These are phyloP conservation scores for Candida sanyaensis DNA, from an alignment of 1,139 yeast species.

Conservation along the genomic window DNA sequence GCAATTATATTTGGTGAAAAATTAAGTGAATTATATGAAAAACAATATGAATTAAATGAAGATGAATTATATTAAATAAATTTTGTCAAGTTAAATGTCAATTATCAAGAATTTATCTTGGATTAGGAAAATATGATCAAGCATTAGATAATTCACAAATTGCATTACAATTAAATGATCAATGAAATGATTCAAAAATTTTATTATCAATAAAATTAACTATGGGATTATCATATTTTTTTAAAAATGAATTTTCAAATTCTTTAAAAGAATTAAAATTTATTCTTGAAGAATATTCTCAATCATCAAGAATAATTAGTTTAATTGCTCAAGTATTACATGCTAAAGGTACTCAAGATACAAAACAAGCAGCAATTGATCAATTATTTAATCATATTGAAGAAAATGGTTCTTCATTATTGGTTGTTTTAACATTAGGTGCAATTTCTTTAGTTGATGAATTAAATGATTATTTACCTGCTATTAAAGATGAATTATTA, in stretches of 20 bases:
- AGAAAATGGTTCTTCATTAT: constrained; percentile 61
- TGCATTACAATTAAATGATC: constrained; percentile 46
- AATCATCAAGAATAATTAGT: constrained; percentile 63
- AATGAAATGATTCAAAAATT: constrained; percentile 12
- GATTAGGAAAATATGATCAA: constrained; percentile 50
- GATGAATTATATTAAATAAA: constrained; percentile 43
- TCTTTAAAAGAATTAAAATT: constrained; percentile 68
- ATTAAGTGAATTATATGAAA: constrained; percentile 55
- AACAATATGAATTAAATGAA: constrained; percentile 58
- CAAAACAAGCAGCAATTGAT: constrained; percentile 78
- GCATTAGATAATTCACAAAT: constrained; percentile 66
- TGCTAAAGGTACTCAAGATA: constrained; percentile 70
- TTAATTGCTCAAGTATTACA: constrained; percentile 78
- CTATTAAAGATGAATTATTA: constrained; percentile 68
- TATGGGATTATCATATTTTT: constrained; percentile 69
- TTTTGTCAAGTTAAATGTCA: constrained; percentile 68
- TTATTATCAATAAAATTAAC: constrained; percentile 65
- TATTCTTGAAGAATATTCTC: constrained; percentile 49
- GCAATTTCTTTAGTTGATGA: constrained; percentile 74
- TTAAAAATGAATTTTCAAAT: constrained; percentile 57
- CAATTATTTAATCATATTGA: constrained; percentile 67
- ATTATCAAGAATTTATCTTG: constrained; percentile 69
- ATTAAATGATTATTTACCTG: constrained; percentile 57
- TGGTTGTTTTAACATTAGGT: constrained; percentile 73
- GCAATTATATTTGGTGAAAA: constrained; percentile 52